Evolutionary conservation across 305 asterid species (phyloP), one percentile per base, ranked within the genome.

Genomic region (Withania somnifera): DNA sequence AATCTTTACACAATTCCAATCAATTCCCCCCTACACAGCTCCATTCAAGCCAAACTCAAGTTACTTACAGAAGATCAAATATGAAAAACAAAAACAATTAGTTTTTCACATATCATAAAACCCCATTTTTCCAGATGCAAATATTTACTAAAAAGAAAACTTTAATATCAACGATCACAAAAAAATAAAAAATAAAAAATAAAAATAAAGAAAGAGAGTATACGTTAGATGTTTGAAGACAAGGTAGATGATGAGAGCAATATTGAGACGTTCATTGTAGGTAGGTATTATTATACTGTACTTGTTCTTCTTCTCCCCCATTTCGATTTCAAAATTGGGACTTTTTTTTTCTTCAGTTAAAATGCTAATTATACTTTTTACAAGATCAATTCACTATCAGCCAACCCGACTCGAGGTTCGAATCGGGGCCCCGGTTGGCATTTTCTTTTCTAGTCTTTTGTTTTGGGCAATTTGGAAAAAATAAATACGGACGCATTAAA

Each of bases 201-300:
- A 20, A 36, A 47, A 58, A 80, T 63, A 85, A 81, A 76, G 77
- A 76, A 42, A 85, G 57, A 69, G 82, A 75, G 82, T 58, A 75
- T 86, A 94, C 99, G 79, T 36, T 52, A 95, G 91, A 87, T 95
- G 99, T 90, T 95, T 95, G 91, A 93, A 94, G 77, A 94, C 84
- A 79, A 95, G 98, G 89, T 90, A 94, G 85, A 91, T 84, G 78
- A 93, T 82, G 78, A 94, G 95, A 79, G 99, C 97, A 79, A 95
- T 91, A 88, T 95, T 95, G 89, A 92, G 99, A 81, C 99, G 95
- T 87, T 95, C 99, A 54, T 95, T 95, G 91, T 94, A 95, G 64
- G 98, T 95, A 2, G 99, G 99, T 45, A 95, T 86, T 40, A 95
- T 94, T 86, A 95, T 90, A 85, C 98, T 96, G 84, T 93, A 96